Evolutionary conservation across 306 rosid species (phyloP), one percentile per base, ranked within the genome.

Genomic region (Myrica gale): DNA sequence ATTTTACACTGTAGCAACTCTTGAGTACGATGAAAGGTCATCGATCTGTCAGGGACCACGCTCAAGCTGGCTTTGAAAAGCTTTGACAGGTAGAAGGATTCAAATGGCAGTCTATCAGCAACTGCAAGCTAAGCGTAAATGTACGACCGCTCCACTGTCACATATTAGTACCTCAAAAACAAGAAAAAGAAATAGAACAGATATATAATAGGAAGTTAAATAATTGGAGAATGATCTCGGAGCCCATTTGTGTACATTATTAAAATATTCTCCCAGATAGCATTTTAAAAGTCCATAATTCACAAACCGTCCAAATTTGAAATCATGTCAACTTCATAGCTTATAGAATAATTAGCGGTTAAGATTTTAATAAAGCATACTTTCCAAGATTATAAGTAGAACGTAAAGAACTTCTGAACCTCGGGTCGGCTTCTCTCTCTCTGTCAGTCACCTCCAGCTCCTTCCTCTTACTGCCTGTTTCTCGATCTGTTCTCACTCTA

Each of bases 261-360:
- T 4, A 3, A 19, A 57, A 3, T 1, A 57, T 3, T 52, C 8
- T 52, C n/a, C 17, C 26, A 7, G 45, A 44, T 21, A 73, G 67
- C 50, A 63, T 65, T 58, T 39, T 45, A 13, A 47, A 67, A 67
- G 32, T 57, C 32, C 41, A 9, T 16, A n/a, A 71, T 16, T 44
- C 32, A 68, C 69, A 42, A 79, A 57, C 79, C 85, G 46, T 77
- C 76, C 82, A 68, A 54, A 73, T 73, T 77, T 57, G 39, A 68
- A 50, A 68, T 46, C 60, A 68, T 68, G 44, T 61, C 63, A 69
- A 53, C 50, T 26, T 11, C 3, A 48, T 68, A 44, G 66, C 56
- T 70, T 45, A 48, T 56, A 41, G 46, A 67, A 57, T 42, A 77
- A 73, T 50, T 51, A 73, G 73, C 43, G 76, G 76, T 82, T 73